Evolutionary conservation across 345 rosid genomes (phyloP), one percentile per base, ranked within the genome.

Genomic region (Geranium rotundifolium): DNA sequence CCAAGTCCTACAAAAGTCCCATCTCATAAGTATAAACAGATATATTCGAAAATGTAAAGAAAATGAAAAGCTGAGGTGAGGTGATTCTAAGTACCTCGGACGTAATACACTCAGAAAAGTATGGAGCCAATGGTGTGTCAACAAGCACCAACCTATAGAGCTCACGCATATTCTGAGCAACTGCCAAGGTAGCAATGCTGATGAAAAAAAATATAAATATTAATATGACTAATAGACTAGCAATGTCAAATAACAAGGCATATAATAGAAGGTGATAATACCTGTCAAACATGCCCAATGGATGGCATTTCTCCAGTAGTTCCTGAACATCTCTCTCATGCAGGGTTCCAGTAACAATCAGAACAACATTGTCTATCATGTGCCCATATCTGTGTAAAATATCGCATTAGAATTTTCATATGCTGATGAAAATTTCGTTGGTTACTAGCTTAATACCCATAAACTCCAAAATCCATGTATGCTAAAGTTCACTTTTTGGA

Each of bases 281-380:
- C 99, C 99, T 93, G 83, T 93, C 99, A 79, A 93, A 93, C 99
- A 93, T 93, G 83, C 99, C 99, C 78, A 93, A 76, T 65, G 99
- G 99, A 71, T 93, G 99, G 71, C 99, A 93, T 63, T 93, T 93
- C 81, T 93, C 99, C 68, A 93, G 65, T 64, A 93, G 73, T 67
- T 93, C 99, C 61, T 90, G 97, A 66, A 90, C 99, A 81, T 93
- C 99, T 77, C 99, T 86, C 84, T 93, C 99, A 46, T 93, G 97
- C 82, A 93, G 64, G 60, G 99, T 90, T 63, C 99, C 99, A 61
- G 99, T 88, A 63, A 93, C 97, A 81, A 93, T 93, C 80, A 93
- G 75, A 65, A 93, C 99, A 60, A 93, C 97, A 82, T 93, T 93
- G 79, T 93, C 99, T 73, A 93, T 93, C 99, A 93, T 93, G 75